Base-by-base conservation (phyloP, 73 alveolate species). In the Tetrahymena malaccensis region DNA sequence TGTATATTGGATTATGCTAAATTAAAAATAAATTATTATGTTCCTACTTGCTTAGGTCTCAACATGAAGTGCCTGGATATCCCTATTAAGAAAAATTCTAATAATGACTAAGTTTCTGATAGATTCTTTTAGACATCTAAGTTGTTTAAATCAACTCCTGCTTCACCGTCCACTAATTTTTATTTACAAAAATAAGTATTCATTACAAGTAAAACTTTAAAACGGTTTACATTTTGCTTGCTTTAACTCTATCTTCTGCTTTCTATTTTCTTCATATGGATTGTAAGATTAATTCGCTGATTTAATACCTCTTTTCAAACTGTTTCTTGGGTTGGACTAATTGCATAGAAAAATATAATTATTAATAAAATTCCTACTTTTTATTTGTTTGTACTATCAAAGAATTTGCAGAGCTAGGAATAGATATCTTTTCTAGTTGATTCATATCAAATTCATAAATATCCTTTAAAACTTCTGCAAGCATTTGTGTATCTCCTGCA, bases 361-460 rank as follows among this genome's bases (percentile, higher is more conserved):
- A 85, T 95, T 85, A 93, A 83, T 50, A 94, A 85, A 43, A 94
- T 95, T 95, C 95, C 95, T 37, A 94, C 95, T 95, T 95, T 95
- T 95, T 33, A 27, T 43, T 70, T 35, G 55, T 43, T 94, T 85
- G n/a, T 70, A 70, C 89, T 22, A 70, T 70, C 17, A 70, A 27
- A 12, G 96, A 94, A 85, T 94, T 94, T 9, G 93, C 96, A 35
- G 96, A 94, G 17, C 93, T 85, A 85, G 93, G 58, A 40, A 85
- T 84, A n/a, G 96, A 94, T 55, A 94, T 94, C 93, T 25, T 55
- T 94, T 89, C 94, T 37, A 85, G 43, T 34, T 55, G 58, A 43
- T 89, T 95, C 97, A 85, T 44, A 95, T 95, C 95, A 31, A 85
- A 85, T 56, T 95, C 97, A 70, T 84, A 43, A 94, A 95, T 89